Percentiles rank a stretch among this genome's conserved stretches.
These are phyloP conservation scores for Podaxis sp. DNA, from an alignment of 768 basidiomycete species.

Conservation along the genomic window DNA sequence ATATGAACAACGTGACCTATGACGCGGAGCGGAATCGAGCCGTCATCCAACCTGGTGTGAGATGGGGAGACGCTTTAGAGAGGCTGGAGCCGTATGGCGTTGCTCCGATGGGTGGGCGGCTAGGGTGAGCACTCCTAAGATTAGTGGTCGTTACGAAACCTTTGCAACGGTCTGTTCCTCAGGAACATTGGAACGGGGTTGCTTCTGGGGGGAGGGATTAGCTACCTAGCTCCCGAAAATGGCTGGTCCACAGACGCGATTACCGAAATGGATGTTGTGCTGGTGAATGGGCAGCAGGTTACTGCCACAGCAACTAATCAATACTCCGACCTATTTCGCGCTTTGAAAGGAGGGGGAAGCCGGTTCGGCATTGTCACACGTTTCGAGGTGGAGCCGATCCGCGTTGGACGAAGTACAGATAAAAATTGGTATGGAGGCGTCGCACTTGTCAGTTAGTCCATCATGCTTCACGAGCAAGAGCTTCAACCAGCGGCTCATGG, in stretches of 20 bases:
- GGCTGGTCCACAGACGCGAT: slow-evolving; percentile 37
- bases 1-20: slow-evolving; percentile 35
- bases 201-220: slow-evolving; percentile 39
- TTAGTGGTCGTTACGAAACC: neutral
- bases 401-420: slow-evolving; percentile 32
- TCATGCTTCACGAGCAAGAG: slow-evolving; percentile 13
- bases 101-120: slow-evolving; percentile 37
- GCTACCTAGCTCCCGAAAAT: slow-evolving; percentile 32
- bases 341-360: slow-evolving; percentile 42
- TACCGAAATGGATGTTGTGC: slow-evolving; percentile 37
- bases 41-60: slow-evolving; percentile 37
- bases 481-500: slow-evolving; percentile 10
- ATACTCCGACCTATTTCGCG: slow-evolving; percentile 39
- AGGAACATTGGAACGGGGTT: slow-evolving; percentile 40
- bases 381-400: slow-evolving; percentile 34
- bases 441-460: slow-evolving; percentile 30
- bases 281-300: slow-evolving; percentile 34
- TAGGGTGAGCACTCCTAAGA: slow-evolving; percentile 21
- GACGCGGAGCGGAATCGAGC: slow-evolving; percentile 30
- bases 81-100: slow-evolving; percentile 33
- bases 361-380: slow-evolving; percentile 42
- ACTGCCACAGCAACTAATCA: slow-evolving; percentile 36
- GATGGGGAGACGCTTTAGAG: slow-evolving; percentile 35
- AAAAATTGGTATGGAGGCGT: slow-evolving; percentile 35
- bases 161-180: neutral